Conservation (phyloP, 192 early-diverging fungal species). For the Coemansia asiatica region DNA sequence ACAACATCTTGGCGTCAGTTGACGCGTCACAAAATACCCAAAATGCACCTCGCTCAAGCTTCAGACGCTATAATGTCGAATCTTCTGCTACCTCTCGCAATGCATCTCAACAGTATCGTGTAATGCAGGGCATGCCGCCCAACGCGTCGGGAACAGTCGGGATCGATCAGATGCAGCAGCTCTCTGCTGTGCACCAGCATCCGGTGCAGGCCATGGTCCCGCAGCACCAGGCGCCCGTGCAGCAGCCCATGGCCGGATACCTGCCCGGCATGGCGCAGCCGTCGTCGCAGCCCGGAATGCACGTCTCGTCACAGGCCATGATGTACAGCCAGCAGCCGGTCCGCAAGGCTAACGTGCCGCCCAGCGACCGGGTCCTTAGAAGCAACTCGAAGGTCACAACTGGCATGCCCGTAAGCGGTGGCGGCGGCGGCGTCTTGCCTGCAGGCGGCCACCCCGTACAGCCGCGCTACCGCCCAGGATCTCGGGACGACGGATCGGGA, state of each 20-base stretch:
- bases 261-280: conserved; percentile 34
- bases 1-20: conserved; percentile 21
- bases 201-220: conserved; percentile 27
- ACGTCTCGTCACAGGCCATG: conserved; percentile 30
- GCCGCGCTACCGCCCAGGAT: conserved; percentile 44
- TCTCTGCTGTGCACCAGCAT: conserved; percentile 33
- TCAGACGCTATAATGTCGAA: conserved; percentile 48
- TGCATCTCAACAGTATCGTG: conserved; percentile 49
- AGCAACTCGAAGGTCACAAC: conserved; percentile 42
- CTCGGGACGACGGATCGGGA: conserved; percentile 35
- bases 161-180: conserved; percentile 41
- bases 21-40: conserved; percentile 21
- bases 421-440: conserved; percentile 19
- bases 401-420: conserved; percentile 13
- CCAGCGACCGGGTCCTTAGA: conserved; percentile 49
- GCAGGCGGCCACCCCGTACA: conserved; percentile 19
- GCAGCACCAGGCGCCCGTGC: conserved; percentile 32
- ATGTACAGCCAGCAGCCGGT: conserved; percentile 40
- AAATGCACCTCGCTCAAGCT: conserved; percentile 37
- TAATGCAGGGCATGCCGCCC: conserved; percentile 45
- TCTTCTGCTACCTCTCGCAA: conserved; percentile 31
- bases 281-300: conserved; percentile 29
- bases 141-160: conserved; percentile 23
- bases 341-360: conserved; percentile 29
- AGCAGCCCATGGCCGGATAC: conserved; percentile 36